phyloP scores from a whole-genome alignment of 2,329 filamentous ascomycete genomes.

The Gliomastix tumulicola region DNA sequence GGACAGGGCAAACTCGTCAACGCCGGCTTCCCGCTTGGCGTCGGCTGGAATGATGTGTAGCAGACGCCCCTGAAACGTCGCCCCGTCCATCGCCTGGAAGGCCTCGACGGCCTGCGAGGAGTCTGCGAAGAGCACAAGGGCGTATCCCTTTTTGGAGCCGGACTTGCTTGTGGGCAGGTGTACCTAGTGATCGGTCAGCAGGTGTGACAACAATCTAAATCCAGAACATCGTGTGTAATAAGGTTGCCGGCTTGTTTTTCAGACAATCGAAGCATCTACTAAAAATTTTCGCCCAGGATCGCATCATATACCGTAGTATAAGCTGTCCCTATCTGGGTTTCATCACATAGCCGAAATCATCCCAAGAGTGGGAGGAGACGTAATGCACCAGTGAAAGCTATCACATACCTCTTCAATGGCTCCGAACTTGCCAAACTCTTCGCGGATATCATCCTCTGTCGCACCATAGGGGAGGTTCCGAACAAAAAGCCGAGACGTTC shows the following conservation, averaged over 20 bases:
- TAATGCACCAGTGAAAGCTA: background rate
- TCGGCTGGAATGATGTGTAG: constrained; percentile 83
- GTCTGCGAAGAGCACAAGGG: constrained; percentile 73
- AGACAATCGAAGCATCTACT: constrained; percentile 99
- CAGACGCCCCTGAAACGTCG: constrained; percentile 85
- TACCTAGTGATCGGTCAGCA: constrained; percentile 49
- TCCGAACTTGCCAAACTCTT: constrained; percentile 67
- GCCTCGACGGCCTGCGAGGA: constrained; percentile 69
- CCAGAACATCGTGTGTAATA: constrained; percentile 11
- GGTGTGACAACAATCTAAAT: constrained; percentile 5
- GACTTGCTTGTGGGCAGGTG: constrained; percentile 73
- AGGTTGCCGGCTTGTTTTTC: constrained; percentile 42
- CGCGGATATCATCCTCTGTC: constrained; percentile 68
- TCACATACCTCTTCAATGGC: constrained; percentile 77
- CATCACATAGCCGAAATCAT: constrained; percentile 68
- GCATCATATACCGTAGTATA: constrained; percentile 90
- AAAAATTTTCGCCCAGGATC: constrained; percentile 94
- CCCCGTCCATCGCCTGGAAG: constrained; percentile 72
- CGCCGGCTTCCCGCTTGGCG: constrained; percentile 70
- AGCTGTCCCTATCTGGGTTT: constrained; percentile 99
- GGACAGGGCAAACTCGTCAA: constrained; percentile 85
- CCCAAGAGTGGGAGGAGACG: background rate
- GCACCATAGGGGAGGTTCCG: constrained; percentile 81
- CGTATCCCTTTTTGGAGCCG: constrained; percentile 80
- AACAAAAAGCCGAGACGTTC: constrained; percentile 76